Percentiles rank a stretch among this genome's conserved stretches.
Conservation (phyloP, 1,139 yeast species). For the Saccharomyces pastorianus region DNA sequence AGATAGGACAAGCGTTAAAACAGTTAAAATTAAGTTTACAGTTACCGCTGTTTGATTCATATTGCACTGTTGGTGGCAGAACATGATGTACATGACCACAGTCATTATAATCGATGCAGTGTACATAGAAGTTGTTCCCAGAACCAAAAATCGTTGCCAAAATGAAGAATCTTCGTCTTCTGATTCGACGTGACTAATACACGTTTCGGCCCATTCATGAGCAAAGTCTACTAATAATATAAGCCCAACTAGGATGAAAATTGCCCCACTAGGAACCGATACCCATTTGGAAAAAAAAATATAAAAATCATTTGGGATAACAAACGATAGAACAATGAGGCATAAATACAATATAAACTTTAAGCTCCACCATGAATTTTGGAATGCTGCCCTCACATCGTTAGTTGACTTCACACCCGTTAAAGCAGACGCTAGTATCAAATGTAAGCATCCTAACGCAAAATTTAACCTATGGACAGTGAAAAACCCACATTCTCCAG, state of each 20-base stretch:
- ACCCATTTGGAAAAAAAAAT: slow-evolving; percentile 86
- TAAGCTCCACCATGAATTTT: slow-evolving; percentile 85
- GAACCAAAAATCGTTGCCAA: slow-evolving; percentile 76
- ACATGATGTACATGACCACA: slow-evolving; percentile 70
- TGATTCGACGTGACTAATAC: slow-evolving; percentile 80
- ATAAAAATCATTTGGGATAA: slow-evolving; percentile 81
- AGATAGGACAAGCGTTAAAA: slow-evolving; percentile 61
- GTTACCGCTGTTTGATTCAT: slow-evolving; percentile 88
- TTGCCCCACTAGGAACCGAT: slow-evolving; percentile 74
- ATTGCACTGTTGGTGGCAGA: slow-evolving; percentile 76
- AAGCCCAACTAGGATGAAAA: slow-evolving; percentile 83
- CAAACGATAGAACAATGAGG: slow-evolving; percentile 55
- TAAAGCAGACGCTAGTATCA: slow-evolving; percentile 58
- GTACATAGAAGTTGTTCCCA: slow-evolving; percentile 86
- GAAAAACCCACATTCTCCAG: slow-evolving; percentile 83
- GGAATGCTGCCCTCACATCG: slow-evolving; percentile 74
- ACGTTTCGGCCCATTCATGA: slow-evolving; percentile 97
- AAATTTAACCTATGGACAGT: slow-evolving; percentile 88
- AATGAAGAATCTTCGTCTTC: slow-evolving; percentile 62
- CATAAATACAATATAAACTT: slow-evolving; percentile 58
- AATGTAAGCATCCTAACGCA: slow-evolving; percentile 75
- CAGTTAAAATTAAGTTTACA: slow-evolving; percentile 57
- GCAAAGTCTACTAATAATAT: slow-evolving; percentile 92
- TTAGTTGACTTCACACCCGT: slow-evolving; percentile 69
- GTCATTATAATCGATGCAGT: slow-evolving; percentile 64